Evolutionary conservation across 2,329 filamentous ascomycete genomes (phyloP), one percentile per base, ranked within the genome.

Genomic region (Pseudogymnoascus sp.): DNA sequence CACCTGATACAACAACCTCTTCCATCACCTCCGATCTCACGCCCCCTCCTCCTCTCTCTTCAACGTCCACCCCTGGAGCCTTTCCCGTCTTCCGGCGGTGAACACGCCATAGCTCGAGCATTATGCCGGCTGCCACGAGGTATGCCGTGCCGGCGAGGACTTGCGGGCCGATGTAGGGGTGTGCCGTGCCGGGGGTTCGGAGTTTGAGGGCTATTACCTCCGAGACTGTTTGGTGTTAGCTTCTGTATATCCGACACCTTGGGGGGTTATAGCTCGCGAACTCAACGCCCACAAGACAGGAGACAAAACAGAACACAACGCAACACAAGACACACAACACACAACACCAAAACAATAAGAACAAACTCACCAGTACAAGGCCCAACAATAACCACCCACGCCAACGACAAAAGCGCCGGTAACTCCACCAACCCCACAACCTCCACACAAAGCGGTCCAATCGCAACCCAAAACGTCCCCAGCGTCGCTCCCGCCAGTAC

Each of bases 391-490:
- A 73, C 71, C 21, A 74, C 65, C 74, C 75, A 79, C 6, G 72
- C 69, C 2, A 79, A 67, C 10, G 76, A 75, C 6, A 79, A 70
- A 45, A 78, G 67, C 3, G 76, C 77, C 7, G 74, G 77, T 8
- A 79, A 68, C 57, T 79, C 72, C 61, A 71, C 71, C 6, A 79
- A 70, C 5, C 76, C 77, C 1, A 73, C 76, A 13, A 79, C 74
- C 64, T 79, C 76, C 16, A 75, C 76, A 41, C 73, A 75, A 0
- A 79, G 69, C 5, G 77, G 76, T 6, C 73, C 74, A 62, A 79
- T 74, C 10, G 76, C 75, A 71, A 78, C 78, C 79, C 80, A 83
- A 66, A 80, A 81, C 0, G 78, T 75, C 0, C 81, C 80, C 28
- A 80, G 69, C 6, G 79, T 76, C 5, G 76, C 75, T 2, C 81